A percentile compares a stretch with the other conserved stretches of the same genome.
Conservation (phyloP, 139 green algal species). For the Chlorella sp. region DNA sequence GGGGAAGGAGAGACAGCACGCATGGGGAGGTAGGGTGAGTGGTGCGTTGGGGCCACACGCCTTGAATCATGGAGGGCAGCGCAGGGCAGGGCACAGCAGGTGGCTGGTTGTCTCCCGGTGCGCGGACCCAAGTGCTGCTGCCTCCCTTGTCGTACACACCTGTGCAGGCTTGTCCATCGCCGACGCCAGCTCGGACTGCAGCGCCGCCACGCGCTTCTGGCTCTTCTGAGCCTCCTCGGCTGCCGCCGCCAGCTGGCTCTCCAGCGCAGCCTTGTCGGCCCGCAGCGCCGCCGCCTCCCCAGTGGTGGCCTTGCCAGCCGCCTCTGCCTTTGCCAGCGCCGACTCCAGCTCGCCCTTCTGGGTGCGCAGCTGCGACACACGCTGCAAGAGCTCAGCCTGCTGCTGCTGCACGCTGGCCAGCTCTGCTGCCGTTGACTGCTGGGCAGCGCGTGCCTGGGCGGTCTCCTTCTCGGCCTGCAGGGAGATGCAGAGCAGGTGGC, state of each 20-base stretch:
- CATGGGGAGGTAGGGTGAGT: not conserved
- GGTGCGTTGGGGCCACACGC: no score
- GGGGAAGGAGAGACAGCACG: not conserved
- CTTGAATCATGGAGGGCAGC: not conserved
- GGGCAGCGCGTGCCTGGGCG: not conserved
- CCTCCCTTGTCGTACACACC: not conserved
- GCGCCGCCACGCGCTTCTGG: not conserved
- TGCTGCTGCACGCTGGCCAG: not conserved
- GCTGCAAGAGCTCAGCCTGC: not conserved
- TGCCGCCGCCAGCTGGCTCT: not conserved
- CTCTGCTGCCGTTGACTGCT: not conserved
- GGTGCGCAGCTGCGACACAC: not conserved
- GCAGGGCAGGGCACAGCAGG: not conserved
- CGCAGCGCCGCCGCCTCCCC: not conserved
- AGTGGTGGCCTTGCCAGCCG: not conserved
- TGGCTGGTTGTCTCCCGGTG: no score
- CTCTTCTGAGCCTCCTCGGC: not conserved
- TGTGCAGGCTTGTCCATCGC: not conserved
- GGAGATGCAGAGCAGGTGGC: not conserved
- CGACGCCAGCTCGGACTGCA: not conserved
- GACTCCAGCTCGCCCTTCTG: constrained; percentile 2
- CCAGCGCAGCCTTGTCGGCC: not conserved
- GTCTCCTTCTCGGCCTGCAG: not conserved
- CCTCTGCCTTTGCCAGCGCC: not conserved
- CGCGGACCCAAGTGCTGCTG: not conserved